Evolutionary conservation across 1,139 yeast species (phyloP).

Genomic region (Candida freyschussii): DNA sequence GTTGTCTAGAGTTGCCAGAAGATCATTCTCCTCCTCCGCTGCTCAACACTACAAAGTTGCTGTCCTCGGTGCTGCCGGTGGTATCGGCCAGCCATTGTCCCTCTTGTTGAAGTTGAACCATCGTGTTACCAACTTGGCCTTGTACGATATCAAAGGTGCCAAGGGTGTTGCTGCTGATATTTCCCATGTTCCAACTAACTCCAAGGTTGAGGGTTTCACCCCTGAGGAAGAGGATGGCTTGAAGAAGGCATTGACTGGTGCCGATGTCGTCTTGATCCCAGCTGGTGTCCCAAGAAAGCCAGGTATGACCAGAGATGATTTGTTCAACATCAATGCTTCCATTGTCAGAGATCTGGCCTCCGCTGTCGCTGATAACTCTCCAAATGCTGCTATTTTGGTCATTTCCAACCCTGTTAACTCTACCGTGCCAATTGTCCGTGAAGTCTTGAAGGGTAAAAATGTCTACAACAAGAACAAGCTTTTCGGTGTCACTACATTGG

Average conservation of each 20-base stretch:
- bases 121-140: constrained; percentile 77
- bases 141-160: constrained; percentile 90
- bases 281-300: constrained; percentile 99
- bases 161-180: constrained; percentile 98
- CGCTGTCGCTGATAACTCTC: constrained; percentile 81
- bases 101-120: constrained; percentile 82
- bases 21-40: constrained; percentile 63
- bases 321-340: constrained; percentile 95
- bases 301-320: constrained; percentile 98
- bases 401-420: constrained; percentile 98
- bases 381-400: constrained; percentile 81
- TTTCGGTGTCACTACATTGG: constrained; percentile 97
- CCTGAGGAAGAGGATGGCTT: constrained; percentile 80
- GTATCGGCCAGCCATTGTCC: constrained; percentile 98
- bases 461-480: constrained; percentile 88
- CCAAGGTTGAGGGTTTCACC: constrained; percentile 75
- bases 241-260: constrained; percentile 66
- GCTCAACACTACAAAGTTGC: constrained; percentile 72
- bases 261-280: constrained; percentile 90
- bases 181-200: constrained; percentile 88
- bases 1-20: constrained; percentile 50
- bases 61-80: constrained; percentile 96
- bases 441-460: constrained; percentile 80
- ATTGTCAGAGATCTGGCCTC: constrained; percentile 90
- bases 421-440: constrained; percentile 96